Percentiles rank a stretch among this genome's conserved stretches.
These are phyloP conservation scores for Salvia sclarea DNA, from an alignment of 305 asterid genomes.

Conservation along the genomic window DNA sequence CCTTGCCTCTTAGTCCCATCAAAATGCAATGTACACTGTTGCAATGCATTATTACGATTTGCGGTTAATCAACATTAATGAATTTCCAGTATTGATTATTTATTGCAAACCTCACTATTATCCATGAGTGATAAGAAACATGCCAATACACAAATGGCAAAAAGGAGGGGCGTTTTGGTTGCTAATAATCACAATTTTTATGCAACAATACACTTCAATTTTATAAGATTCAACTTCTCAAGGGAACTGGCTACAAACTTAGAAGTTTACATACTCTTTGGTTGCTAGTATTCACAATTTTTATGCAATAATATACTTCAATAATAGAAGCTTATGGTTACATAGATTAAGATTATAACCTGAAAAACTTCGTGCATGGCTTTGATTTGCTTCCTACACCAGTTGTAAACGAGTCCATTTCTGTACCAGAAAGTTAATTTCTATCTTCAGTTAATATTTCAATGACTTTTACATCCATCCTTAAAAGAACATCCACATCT, in stretches of 20 bases:
- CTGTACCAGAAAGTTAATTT: conserved; percentile 72
- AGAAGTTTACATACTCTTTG: not conserved
- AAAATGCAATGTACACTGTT: not conserved
- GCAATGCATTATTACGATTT: not conserved
- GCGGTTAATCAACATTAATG: not conserved
- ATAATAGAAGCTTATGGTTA: conserved; percentile 34
- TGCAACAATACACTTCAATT: too few relatives aligned
- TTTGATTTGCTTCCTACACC: conserved; percentile 97
- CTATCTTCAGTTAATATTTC: conserved; percentile 40
- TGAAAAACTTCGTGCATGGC: conserved; percentile 97
- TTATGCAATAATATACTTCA: not conserved
- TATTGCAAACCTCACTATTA: conserved; percentile 14
- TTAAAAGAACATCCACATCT: conserved; percentile 13
- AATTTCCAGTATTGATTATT: not conserved
- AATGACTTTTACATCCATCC: conserved; percentile 30
- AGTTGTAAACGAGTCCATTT: conserved; percentile 67
- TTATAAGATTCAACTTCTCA: conserved; percentile 17
- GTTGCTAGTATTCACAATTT: not conserved
- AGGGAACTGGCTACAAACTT: not conserved
- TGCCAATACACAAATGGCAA: not conserved
- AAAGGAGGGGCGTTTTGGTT: not conserved
- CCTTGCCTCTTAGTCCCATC: not conserved
- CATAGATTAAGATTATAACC: conserved; percentile 76
- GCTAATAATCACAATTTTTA: too few relatives aligned
- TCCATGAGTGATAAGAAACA: not conserved